Conservation (phyloP, 2,329 filamentous ascomycete species). For the Aspergillus glaucus region DNA sequence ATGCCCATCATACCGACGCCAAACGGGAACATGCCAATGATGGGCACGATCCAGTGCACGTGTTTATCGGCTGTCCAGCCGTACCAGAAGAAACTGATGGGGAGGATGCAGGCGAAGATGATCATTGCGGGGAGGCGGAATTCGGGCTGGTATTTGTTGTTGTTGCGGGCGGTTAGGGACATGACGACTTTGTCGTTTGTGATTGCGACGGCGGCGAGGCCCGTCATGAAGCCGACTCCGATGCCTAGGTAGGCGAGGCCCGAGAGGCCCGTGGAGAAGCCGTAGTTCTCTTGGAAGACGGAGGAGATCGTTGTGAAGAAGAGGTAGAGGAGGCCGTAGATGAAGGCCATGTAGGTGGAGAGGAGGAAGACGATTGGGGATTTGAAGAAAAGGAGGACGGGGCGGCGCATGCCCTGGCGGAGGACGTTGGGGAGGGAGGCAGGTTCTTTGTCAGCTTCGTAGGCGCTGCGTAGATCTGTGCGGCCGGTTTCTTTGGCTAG, state of each 20-base stretch:
- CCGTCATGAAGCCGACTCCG: constrained; percentile 33
- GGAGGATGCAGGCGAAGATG: constrained; percentile 46
- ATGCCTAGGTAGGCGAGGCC: constrained; percentile 44
- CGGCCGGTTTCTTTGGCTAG: constrained; percentile 3
- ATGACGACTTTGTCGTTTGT: constrained; percentile 22
- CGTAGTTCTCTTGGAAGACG: constrained; percentile 44
- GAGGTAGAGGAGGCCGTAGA: constrained; percentile 50
- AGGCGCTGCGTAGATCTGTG: constrained; percentile 3
- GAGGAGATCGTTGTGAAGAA: constrained; percentile 47
- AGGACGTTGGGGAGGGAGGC: background rate
- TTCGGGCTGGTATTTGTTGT: constrained; percentile 39
- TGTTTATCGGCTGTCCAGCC: constrained; percentile 49
- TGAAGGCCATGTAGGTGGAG: constrained; percentile 45
- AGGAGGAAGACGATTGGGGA: constrained; percentile 48
- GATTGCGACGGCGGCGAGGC: constrained; percentile 28
- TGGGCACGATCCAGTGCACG: constrained; percentile 52
- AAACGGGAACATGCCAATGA: constrained; percentile 51
- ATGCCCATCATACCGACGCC: constrained; percentile 46
- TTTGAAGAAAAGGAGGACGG: constrained; percentile 40
- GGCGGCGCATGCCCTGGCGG: constrained; percentile 5
- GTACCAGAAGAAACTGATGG: constrained; percentile 52
- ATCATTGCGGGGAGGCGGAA: constrained; percentile 49
- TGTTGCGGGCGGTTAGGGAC: constrained; percentile 23
- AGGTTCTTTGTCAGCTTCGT: background rate
- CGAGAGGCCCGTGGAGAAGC: constrained; percentile 37